Conservation (phyloP, 176 grass and related monocot genomes). For the Cenchrus fungigraminus region DNA sequence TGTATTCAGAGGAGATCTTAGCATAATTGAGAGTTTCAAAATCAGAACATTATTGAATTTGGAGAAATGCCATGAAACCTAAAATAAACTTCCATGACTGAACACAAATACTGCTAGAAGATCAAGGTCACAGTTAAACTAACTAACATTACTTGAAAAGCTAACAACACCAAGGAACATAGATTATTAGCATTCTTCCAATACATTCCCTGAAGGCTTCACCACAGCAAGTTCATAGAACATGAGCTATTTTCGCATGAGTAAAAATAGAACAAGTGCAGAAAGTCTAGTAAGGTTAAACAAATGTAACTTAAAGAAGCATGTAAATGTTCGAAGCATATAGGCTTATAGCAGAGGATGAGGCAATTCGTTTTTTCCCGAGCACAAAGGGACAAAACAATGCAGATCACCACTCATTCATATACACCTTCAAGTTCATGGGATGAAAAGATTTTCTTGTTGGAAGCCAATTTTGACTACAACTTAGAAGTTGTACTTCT, state of each 20-base stretch:
- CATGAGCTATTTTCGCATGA: background rate
- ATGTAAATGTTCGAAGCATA: background rate
- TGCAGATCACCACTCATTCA: background rate
- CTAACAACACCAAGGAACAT: background rate
- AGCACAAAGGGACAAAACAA: background rate
- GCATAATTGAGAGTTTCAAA: background rate
- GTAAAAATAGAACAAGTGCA: background rate
- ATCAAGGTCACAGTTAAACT: background rate
- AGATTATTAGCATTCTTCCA: background rate
- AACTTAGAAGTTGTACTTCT: background rate
- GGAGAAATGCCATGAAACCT: background rate
- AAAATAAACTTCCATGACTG: background rate
- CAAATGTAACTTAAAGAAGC: constrained; percentile 12
- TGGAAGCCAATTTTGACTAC: background rate
- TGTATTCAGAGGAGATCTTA: background rate
- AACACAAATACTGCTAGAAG: background rate
- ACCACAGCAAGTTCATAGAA: background rate
- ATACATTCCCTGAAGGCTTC: background rate
- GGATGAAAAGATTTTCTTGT: background rate
- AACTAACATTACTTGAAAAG: background rate
- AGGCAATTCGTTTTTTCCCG: background rate
- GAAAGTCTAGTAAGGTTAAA: background rate
- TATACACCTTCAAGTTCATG: too few relatives aligned
- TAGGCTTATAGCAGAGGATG: background rate
- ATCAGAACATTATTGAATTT: background rate